These are phyloP conservation scores for Xylariaceae sp. DNA, from an alignment of 2,329 filamentous ascomycete species.

Conservation along the genomic window DNA sequence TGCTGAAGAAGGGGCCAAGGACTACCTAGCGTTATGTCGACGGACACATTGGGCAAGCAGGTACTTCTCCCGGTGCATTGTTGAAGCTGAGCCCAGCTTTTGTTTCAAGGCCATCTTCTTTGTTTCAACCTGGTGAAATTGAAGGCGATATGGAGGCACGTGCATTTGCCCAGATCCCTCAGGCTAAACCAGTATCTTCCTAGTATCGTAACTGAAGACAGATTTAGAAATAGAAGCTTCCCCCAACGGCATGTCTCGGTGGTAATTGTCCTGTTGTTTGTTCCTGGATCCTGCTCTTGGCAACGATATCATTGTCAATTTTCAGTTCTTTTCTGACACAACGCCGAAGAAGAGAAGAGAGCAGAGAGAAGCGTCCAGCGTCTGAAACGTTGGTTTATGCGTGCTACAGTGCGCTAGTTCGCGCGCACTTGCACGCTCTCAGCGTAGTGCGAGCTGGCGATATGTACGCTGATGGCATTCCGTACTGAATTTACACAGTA, in stretches of 20 bases:
- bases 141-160: too few relatives aligned
- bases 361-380: neutral
- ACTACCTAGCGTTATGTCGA: neutral
- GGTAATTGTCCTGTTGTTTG: neutral
- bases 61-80: neutral
- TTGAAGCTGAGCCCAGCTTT: neutral
- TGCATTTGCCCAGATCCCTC: too few relatives aligned
- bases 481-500: neutral
- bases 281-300: neutral
- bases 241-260: neutral
- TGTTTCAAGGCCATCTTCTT: neutral
- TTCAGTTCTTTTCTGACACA: neutral
- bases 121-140: neutral
- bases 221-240: neutral
- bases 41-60: neutral
- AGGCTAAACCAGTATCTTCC: too few relatives aligned
- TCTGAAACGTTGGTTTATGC: neutral
- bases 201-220: too few relatives aligned
- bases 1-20: neutral
- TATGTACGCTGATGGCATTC: too few relatives aligned
- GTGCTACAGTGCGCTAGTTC: neutral
- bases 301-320: neutral
- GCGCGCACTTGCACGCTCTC: neutral
- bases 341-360: neutral
- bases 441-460: too few relatives aligned